phyloP scores from a whole-genome alignment of 352 stramenopile genomes.

The Phytopythium kandeliae region DNA sequence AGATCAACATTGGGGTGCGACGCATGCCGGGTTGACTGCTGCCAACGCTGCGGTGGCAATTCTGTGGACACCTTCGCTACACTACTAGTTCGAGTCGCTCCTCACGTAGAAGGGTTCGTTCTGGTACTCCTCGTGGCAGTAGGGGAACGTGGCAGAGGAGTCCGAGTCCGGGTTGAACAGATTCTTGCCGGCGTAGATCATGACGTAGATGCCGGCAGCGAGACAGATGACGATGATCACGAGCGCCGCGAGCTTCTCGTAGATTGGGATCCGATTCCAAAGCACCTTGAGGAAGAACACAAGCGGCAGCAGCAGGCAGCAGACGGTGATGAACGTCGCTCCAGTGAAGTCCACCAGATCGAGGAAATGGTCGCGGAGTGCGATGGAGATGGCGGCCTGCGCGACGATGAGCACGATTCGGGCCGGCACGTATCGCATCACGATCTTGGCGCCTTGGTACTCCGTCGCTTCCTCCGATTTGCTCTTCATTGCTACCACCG shows the following conservation, averaged over 20 bases:
- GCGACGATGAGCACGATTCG: constrained; percentile 32
- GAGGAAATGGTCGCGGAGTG: constrained; percentile 32
- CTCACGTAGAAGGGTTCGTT: constrained; percentile 17
- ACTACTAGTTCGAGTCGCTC: constrained; percentile 3
- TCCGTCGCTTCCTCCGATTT: constrained; percentile 15
- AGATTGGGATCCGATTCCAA: constrained; percentile 28
- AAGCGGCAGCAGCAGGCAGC: constrained; percentile 40
- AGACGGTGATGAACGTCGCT: constrained; percentile 33
- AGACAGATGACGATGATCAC: constrained; percentile 30
- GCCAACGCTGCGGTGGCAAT: too few relatives aligned
- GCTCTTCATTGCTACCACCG: not conserved
- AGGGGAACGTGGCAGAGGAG: constrained; percentile 16
- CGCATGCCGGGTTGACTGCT: too few relatives aligned
- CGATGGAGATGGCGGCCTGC: constrained; percentile 26
- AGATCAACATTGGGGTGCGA: too few relatives aligned
- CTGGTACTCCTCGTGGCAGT: constrained; percentile 14
- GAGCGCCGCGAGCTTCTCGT: constrained; percentile 27
- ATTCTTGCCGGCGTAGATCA: constrained; percentile 20
- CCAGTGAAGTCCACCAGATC: constrained; percentile 45
- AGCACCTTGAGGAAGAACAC: constrained; percentile 46
- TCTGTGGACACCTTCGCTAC: too few relatives aligned
- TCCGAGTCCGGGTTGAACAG: constrained; percentile 17
- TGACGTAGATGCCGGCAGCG: constrained; percentile 30
- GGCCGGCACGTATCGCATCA: constrained; percentile 24
- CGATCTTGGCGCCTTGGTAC: constrained; percentile 19